These are phyloP conservation scores for Penicillium sp. DNA, from an alignment of 2,329 filamentous ascomycete species.

Conservation along the genomic window DNA sequence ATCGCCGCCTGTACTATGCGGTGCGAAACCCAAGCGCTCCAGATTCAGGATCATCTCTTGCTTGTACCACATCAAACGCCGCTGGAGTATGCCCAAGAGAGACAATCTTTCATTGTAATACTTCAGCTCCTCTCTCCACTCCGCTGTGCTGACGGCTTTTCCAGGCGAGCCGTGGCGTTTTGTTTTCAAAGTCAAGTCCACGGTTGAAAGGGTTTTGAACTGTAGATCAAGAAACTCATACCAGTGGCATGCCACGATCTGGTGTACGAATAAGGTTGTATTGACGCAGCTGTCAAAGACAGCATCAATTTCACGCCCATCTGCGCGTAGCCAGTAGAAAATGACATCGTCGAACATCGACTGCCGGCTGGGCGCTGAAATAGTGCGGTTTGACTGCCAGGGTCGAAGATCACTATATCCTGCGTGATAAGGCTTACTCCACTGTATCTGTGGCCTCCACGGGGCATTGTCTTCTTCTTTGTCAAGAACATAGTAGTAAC, in stretches of 20 bases:
- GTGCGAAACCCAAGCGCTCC: background rate
- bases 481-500: background rate
- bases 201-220: background rate
- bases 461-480: background rate
- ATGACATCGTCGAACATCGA: background rate
- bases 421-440: background rate
- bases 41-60: background rate
- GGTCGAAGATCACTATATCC: background rate
- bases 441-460: background rate
- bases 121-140: background rate
- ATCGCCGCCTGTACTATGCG: background rate
- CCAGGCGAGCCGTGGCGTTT: background rate
- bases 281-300: background rate
- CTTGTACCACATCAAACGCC: background rate
- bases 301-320: background rate
- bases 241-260: background rate
- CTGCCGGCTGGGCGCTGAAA: background rate
- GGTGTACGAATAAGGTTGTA: background rate
- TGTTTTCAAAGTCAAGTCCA: background rate
- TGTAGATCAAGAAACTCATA: background rate
- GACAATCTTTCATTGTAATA: background rate
- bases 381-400: background rate
- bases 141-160: background rate
- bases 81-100: background rate
- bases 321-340: background rate